Evolutionary conservation across 179 eudicot species (phyloP), one percentile per base, ranked within the genome.

Genomic region (Corrigiola litoralis): DNA sequence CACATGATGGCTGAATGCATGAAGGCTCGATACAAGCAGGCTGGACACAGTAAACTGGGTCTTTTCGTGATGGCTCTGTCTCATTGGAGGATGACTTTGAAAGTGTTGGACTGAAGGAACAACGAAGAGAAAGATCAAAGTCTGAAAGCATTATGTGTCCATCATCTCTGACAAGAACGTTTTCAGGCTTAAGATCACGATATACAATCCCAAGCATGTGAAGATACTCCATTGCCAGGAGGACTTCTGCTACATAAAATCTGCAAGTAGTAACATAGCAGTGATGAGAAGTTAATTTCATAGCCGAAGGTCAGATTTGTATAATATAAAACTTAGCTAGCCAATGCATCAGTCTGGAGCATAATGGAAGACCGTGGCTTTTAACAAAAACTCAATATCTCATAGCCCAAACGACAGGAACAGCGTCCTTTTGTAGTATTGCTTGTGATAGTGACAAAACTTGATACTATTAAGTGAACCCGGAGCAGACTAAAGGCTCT

Each of bases 91-190:
- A 62, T 16, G 70, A 58, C 68, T 77, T 82, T 62, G 84, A 84
- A 6, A 88, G 79, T 32, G 87, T 86, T 11, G 91, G 92, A 67
- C 85, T 80, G 58, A 84, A 85, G 5, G 83, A 51, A 58, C 95
- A 85, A 50, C 90, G 80, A 18, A 87, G 73, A 17, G 92, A 86
- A 67, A 88, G 94, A 74, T 87, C 96, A 65, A 89, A 89, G 77
- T 89, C 96, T 1, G 94, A 89, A 53, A 89, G 90, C 96, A 89
- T 89, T 51, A 89, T 87, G 61, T 89, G 96, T n/a, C 96, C 96
- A 38, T 89, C 96, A 47, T 84, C 85, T 60, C 96, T 60, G 23
- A 89, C 96, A 25, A 89, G 70, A 12, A 89, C 90, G 36, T 89
- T 89, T 66, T 89, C 96, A 0, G 96, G 96, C 71, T 89, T 89